phyloP scores from a whole-genome alignment of 1,284 basidiomycete genomes.

The Grifola frondosa region DNA sequence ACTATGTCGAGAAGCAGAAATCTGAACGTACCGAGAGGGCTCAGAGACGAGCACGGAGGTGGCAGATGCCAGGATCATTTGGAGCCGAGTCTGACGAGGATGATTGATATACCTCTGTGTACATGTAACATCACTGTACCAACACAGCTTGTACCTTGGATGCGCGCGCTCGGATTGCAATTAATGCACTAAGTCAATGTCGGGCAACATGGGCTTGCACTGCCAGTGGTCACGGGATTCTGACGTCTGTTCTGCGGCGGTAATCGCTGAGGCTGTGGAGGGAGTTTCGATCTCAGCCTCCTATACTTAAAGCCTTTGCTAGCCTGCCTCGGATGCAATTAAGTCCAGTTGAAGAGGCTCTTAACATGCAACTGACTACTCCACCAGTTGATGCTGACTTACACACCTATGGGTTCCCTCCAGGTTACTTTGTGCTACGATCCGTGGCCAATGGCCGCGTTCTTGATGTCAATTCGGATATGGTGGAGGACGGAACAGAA shows the following conservation, averaged over 20 bases:
- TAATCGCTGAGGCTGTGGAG: neutral
- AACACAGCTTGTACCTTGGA: too few species aligned
- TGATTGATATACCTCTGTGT: neutral
- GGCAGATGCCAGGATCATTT: constrained; percentile 27
- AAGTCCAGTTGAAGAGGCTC: constrained; percentile 15
- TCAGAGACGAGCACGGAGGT: constrained; percentile 6
- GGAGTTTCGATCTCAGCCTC: neutral
- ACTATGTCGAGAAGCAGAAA: constrained; percentile 64
- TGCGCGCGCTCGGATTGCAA: too few species aligned
- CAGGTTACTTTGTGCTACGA: constrained; percentile 74
- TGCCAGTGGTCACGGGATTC: too few species aligned
- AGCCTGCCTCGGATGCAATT: too few species aligned
- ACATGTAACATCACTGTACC: constrained; percentile 2
- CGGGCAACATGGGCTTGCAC: too few species aligned
- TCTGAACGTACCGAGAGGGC: constrained; percentile 33
- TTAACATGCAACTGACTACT: constrained; percentile 18
- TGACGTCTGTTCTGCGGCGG: neutral
- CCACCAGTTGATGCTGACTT: constrained; percentile 26
- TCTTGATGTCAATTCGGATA: constrained; percentile 59
- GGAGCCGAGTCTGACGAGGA: constrained; percentile 9
- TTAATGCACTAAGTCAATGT: too few species aligned
- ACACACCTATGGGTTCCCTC: constrained; percentile 57
- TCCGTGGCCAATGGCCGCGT: constrained; percentile 59
- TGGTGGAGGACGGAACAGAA: constrained; percentile 62
- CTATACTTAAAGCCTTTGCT: neutral